A percentile compares a stretch with the other conserved stretches of the same genome.
phyloP scores from a whole-genome alignment of 768 basidiomycete genomes.

The Russula olivacea region DNA sequence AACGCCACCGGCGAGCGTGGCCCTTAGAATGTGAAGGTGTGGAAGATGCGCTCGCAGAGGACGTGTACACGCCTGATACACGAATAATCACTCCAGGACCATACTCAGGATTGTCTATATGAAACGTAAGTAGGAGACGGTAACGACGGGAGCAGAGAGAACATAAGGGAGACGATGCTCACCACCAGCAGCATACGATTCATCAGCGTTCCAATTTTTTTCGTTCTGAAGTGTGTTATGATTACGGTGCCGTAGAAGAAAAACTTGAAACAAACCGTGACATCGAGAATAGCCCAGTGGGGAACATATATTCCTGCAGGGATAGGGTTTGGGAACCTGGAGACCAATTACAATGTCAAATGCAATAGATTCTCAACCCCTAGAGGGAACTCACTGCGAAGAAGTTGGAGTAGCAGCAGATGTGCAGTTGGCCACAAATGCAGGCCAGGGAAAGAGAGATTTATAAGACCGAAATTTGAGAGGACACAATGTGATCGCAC shows the following conservation, averaged over 20 bases:
- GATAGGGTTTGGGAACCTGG: constrained; percentile 9
- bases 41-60: no score
- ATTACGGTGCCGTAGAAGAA: not conserved
- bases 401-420: not conserved
- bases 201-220: not conserved
- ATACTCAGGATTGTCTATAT: not conserved
- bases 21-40: no score
- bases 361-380: no score
- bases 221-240: not conserved
- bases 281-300: constrained; percentile 2
- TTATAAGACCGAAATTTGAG: not conserved
- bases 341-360: not conserved
- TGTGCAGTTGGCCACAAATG: constrained; percentile 1
- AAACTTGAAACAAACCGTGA: not conserved
- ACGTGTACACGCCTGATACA: not conserved
- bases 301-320: constrained; percentile 6
- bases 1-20: no score
- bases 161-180: not conserved
- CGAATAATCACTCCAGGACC: not conserved
- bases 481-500: not conserved
- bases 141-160: not conserved
- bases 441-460: not conserved
- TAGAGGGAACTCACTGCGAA: not conserved
- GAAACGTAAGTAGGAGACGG: not conserved
- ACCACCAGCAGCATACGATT: not conserved